Conservation (phyloP, 2,329 filamentous ascomycete species). For the Ramularia collo-cygni region DNA sequence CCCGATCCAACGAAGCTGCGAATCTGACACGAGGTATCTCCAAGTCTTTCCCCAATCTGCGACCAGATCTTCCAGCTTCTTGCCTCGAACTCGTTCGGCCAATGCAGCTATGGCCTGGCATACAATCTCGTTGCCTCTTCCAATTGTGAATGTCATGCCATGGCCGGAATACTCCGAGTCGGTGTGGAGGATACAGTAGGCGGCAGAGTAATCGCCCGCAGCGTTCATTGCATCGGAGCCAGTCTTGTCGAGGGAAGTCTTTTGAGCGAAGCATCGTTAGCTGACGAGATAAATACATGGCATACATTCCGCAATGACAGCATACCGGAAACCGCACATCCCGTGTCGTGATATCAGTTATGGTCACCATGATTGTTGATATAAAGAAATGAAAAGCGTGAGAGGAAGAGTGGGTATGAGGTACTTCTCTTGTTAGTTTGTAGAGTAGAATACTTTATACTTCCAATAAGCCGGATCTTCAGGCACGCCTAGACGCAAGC, state of each 20-base stretch:
- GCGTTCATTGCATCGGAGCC: conserved; percentile 96
- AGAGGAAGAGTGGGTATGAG: neutral
- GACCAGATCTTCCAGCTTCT: conserved; percentile 69
- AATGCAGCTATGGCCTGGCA: conserved; percentile 76
- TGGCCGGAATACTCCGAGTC: conserved; percentile 66
- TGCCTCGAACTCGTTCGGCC: conserved; percentile 66
- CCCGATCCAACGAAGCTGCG: conserved; percentile 86
- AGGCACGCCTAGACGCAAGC: too few species aligned
- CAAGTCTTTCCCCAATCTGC: conserved; percentile 81
- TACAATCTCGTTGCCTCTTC: conserved; percentile 87
- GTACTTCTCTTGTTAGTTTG: conserved; percentile 1
- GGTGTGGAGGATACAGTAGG: conserved; percentile 88
- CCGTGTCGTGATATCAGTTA: conserved; percentile 39
- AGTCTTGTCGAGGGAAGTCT: conserved; percentile 90
- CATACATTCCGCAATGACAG: conserved; percentile 1
- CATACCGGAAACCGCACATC: conserved; percentile 45
- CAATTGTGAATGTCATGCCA: conserved; percentile 82
- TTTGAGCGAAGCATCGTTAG: neutral
- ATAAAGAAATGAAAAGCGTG: neutral
- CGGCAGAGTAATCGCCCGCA: conserved; percentile 83
- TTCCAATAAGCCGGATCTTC: too few species aligned
- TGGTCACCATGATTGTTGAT: conserved; percentile 37
- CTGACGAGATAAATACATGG: neutral
- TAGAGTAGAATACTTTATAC: too few species aligned
- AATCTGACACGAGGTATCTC: conserved; percentile 86